These are phyloP conservation scores for Agastache rugosa DNA, from an alignment of 257 asterid species.

Conservation along the genomic window DNA sequence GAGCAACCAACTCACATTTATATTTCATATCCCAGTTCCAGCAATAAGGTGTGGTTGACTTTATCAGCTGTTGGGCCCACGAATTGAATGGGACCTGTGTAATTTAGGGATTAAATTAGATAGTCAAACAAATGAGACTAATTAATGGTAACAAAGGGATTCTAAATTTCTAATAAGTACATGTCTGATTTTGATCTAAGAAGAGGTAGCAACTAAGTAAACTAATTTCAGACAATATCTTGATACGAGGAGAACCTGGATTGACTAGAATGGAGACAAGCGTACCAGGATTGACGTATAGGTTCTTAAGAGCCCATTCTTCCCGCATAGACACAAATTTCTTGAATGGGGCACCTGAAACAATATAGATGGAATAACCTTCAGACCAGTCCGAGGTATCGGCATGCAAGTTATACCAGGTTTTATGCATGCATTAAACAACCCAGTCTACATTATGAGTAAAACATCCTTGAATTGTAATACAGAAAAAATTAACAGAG, in stretches of 20 bases:
- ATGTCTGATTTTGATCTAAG: background rate
- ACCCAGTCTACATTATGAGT: background rate
- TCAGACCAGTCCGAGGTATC: conserved; percentile 3
- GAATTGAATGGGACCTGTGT: conserved; percentile 91
- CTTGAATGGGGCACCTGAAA: conserved; percentile 90
- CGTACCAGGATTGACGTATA: conserved; percentile 84
- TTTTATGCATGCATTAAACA: background rate
- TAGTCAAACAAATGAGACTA: background rate
- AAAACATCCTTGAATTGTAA: too few species aligned
- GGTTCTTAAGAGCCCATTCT: conserved; percentile 91
- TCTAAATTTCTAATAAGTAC: background rate
- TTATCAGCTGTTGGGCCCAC: conserved; percentile 72
- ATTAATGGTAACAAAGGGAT: background rate
- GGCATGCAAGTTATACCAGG: background rate
- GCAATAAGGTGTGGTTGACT: conserved; percentile 77
- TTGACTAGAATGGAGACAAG: background rate
- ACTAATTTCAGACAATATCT: background rate
- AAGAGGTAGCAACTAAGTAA: background rate
- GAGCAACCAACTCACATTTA: conserved; percentile 28
- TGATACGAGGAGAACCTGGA: background rate
- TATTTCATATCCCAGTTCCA: conserved; percentile 68
- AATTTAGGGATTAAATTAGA: background rate
- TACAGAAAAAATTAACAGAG: background rate
- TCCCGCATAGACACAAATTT: conserved; percentile 77
- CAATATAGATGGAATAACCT: conserved; percentile 1